Evolutionary conservation across 805 yeast genomes (phyloP), one percentile per base, ranked within the genome.

Genomic region (Starmerella sirachaensis): DNA sequence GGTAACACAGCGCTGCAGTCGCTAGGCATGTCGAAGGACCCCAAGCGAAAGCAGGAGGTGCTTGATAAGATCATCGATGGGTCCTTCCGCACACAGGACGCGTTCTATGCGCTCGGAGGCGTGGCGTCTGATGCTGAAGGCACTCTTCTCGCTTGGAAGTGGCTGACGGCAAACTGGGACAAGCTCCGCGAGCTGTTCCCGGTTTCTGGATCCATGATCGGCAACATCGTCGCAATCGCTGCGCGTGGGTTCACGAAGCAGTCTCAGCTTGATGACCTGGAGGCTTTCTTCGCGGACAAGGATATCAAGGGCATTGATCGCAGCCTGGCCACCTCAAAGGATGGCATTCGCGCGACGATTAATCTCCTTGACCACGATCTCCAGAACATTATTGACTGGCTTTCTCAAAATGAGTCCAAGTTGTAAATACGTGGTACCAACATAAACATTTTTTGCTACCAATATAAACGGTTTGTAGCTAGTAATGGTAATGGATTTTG

Each of bases 131-230:
- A 62, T 37, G 65, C 63, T 29, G 35, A 40, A 23, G 36, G 37
- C 29, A 18, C 78, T 41, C 72, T 72, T 48, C 69, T 73, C 10
- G 61, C 78, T 47, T 86, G 86, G 83, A 38, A 53, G 13, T 88
- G 94, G 94, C 54, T 74, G 49, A 67, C 69, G 51, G 52, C 42
- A 11, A 76, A 86, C 59, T 88, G 93, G 88, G 84, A 74, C 40
- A 68, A 64, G 31, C 55, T 88, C 43, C 61, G 62, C 50, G 68
- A 72, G 56, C 64, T 69, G 52, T 69, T 84, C 55, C 94, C 96
- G 35, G 83, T 93, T 12, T 78, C 83, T 10, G 68, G 78, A 46
- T 68, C 84, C 18, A 74, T 85, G 82, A 66, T 88, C 51, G 79
- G 88, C 16, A 65, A 77, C 14, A 76, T 91, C 41, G 79, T 88